These are phyloP conservation scores for Annulohypoxylon stygium DNA, from an alignment of 495 filamentous ascomycete genomes.

Conservation along the genomic window DNA sequence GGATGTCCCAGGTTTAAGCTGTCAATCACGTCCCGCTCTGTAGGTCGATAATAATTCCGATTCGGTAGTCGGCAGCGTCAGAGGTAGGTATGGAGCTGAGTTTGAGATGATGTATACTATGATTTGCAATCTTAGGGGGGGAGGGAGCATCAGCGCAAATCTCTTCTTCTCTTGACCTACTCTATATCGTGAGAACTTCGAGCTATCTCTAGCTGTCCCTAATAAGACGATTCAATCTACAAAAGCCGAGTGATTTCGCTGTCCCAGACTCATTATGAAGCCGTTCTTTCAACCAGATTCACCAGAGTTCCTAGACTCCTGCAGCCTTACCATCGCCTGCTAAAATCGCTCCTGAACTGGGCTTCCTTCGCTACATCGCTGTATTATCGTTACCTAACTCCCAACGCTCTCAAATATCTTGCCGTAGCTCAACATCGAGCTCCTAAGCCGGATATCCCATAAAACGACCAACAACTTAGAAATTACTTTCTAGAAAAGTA, in stretches of 20 bases:
- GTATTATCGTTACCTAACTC: slow-evolving; percentile 28
- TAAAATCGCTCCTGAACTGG: slow-evolving; percentile 28
- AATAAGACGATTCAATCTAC: slow-evolving; percentile 43
- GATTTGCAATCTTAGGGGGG: slow-evolving; percentile 33
- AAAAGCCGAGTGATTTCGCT: slow-evolving; percentile 49
- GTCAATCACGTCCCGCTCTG: slow-evolving; percentile 44
- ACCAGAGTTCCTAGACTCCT: slow-evolving; percentile 42
- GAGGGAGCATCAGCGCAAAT: slow-evolving; percentile 39
- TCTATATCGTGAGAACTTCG: slow-evolving; percentile 37
- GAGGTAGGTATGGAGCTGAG: slow-evolving; percentile 38
- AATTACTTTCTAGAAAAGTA: slow-evolving; percentile 27
- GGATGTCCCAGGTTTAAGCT: slow-evolving; percentile 54
- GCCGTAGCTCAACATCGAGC: slow-evolving; percentile 25
- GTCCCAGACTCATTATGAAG: slow-evolving; percentile 41
- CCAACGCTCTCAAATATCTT: slow-evolving; percentile 18
- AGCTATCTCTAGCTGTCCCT: slow-evolving; percentile 21
- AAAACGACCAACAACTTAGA: slow-evolving; percentile 21
- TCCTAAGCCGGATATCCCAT: slow-evolving; percentile 14
- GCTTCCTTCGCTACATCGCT: slow-evolving; percentile 29
- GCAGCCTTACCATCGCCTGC: slow-evolving; percentile 44
- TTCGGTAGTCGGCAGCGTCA: slow-evolving; percentile 43
- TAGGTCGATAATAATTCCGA: slow-evolving; percentile 50
- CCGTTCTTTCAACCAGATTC: slow-evolving; percentile 40
- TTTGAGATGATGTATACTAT: slow-evolving; percentile 34
- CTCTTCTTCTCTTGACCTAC: slow-evolving; percentile 18